Conservation (phyloP, 352 stramenopile genomes). For the Globisporangium okanoganense region DNA sequence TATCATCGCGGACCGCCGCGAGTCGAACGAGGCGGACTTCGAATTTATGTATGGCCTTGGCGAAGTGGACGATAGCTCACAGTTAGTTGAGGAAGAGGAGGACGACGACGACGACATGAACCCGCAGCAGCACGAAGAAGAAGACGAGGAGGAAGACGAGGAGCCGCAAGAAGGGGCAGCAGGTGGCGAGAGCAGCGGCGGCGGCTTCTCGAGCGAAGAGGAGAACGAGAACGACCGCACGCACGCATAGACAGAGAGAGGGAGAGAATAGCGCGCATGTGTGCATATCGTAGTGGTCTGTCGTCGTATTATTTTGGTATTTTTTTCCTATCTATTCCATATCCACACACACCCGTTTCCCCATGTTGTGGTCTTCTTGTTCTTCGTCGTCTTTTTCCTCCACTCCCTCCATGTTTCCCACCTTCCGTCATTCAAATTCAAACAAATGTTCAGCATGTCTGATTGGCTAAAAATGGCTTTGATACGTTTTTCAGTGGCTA, state of each 20-base stretch:
- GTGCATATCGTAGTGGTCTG: slow-evolving; percentile 7
- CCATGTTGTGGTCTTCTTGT: neutral
- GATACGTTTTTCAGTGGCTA: no score
- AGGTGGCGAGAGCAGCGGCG: neutral
- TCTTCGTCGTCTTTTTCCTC: neutral
- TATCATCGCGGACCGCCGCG: slow-evolving; percentile 74
- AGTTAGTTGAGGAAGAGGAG: slow-evolving; percentile 28
- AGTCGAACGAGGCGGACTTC: slow-evolving; percentile 83
- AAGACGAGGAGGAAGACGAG: slow-evolving; percentile 27
- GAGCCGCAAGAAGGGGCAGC: neutral
- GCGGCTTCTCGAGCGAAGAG: slow-evolving; percentile 15
- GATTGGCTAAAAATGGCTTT: no score
- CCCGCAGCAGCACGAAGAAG: slow-evolving; percentile 29
- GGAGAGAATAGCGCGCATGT: neutral
- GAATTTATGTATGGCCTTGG: slow-evolving; percentile 67
- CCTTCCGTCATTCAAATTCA: neutral
- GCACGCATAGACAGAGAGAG: slow-evolving; percentile 2
- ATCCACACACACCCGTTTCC: neutral
- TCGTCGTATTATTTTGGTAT: slow-evolving; percentile 9
- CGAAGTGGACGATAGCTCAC: slow-evolving; percentile 24
- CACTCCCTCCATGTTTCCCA: slow-evolving; percentile 3
- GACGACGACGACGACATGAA: slow-evolving; percentile 28
- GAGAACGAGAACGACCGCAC: slow-evolving; percentile 5
- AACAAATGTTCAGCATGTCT: neutral
- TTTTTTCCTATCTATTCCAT: slow-evolving; percentile 5